These are phyloP conservation scores for Hygrophila difformis DNA, from an alignment of 257 asterid species.

Conservation along the genomic window DNA sequence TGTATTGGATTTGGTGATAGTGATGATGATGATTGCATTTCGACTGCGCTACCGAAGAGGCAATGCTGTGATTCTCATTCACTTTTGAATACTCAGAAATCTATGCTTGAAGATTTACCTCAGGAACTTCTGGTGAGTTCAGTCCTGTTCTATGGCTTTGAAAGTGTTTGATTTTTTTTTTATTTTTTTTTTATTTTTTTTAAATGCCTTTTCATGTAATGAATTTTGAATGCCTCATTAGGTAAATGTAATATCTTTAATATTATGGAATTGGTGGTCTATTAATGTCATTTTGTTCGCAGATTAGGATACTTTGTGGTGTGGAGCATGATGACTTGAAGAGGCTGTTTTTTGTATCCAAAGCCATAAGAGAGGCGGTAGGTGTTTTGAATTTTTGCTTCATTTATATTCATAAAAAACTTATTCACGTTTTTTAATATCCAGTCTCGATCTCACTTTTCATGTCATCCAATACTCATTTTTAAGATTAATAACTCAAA, in stretches of 20 bases:
- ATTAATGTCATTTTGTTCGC: constrained; percentile 9
- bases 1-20: neutral
- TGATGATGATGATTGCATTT: constrained; percentile 16
- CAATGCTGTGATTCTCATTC: constrained; percentile 24
- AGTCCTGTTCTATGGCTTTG: too few species aligned
- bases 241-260: neutral
- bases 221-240: neutral
- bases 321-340: constrained; percentile 86
- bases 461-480: too few species aligned
- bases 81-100: constrained; percentile 8
- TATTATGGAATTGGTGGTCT: too few species aligned
- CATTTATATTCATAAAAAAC: neutral
- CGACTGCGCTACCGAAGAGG: constrained; percentile 22
- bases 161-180: neutral
- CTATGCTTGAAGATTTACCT: constrained; percentile 51
- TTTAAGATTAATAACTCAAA: too few species aligned
- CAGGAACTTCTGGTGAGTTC: constrained; percentile 51
- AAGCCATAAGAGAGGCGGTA: constrained; percentile 50
- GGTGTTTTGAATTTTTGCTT: constrained; percentile 3
- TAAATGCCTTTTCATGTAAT: neutral
- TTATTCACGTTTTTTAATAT: neutral
- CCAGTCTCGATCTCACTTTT: too few species aligned
- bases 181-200: neutral
- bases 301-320: constrained; percentile 63
- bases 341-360: constrained; percentile 49